Base-by-base conservation (phyloP, 768 basidiomycete genomes). In the Calocybe gangraenosa region DNA sequence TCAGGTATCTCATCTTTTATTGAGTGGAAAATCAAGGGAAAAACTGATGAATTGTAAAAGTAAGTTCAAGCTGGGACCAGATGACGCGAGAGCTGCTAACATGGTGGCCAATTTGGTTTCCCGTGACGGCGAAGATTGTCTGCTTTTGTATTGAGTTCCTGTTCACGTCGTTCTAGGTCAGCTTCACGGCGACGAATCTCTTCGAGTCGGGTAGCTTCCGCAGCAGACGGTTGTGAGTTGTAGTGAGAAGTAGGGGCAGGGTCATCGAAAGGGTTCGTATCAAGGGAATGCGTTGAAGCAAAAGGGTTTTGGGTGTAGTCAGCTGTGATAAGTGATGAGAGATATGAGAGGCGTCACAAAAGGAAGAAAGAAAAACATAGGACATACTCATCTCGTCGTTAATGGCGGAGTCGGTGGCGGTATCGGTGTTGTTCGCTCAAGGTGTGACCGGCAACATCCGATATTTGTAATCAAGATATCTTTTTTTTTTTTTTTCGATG, bases 41-140 rank as follows among this genome's bases (percentile, higher is more conserved):
- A 93, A 73, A 92, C 92, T 95, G 65, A 50, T 37, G 32, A 52
- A 46, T 44, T 42, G 51, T 50, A 52, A 44, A 49, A 49, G 43
- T 47, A 32, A 37, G 22, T 30, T 51, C 55, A 48, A 52, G 46
- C 47, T 51, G 53, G 37, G n/a, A 8, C 38, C 35, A 40, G 44
- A 49, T 44, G 47, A 47, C 41, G 37, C 40, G 9, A 37, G 31
- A 46, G 22, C 49, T 11, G 71, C 87, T 60, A 55, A 87, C 92
- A 94, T 11, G 81, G 81, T 25, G 95, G 95, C 84, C 89, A 99
- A 66, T 99, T 99, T 62, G 89, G 94, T 53, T 82, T 79, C 30
- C 91, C 92, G 58, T 87, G 81, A 40, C 65, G 75, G 54, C 84
- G 71, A 42, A 91, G 75, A 53, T 82, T 70, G 38, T 89, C 82